A percentile compares a stretch with the other conserved stretches of the same genome.
phyloP scores from a whole-genome alignment of 2,329 filamentous ascomycete genomes.

The Ceratocystis alfenasii region DNA sequence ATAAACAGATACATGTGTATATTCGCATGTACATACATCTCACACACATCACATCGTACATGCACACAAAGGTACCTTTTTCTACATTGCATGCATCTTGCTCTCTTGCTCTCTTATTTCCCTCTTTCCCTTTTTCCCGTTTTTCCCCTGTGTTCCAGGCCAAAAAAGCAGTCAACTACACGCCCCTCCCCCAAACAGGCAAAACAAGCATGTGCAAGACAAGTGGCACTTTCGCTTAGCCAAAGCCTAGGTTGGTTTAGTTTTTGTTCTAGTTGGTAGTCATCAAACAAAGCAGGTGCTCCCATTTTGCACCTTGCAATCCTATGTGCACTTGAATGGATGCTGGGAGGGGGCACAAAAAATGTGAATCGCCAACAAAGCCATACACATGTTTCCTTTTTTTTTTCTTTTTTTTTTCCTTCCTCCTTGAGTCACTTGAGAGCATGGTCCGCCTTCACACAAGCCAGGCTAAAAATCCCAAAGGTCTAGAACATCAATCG shows the following conservation, averaged over 20 bases:
- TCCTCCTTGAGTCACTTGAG: no score
- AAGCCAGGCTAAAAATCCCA: neutral
- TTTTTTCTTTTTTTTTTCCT: no score
- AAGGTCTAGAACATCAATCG: neutral
- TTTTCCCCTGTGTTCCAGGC: neutral
- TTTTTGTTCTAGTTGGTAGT: neutral
- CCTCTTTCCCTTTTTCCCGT: neutral
- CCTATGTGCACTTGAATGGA: no score
- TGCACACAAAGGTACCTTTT: neutral
- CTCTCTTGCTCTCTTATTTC: neutral
- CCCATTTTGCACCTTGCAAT: no score
- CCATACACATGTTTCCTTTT: neutral
- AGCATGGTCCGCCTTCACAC: no score
- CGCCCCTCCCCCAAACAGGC: neutral
- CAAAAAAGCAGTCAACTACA: neutral
- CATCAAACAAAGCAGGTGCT: neutral
- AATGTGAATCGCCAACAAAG: neutral
- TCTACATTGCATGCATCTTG: neutral
- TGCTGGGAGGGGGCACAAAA: neutral
- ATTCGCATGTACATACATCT: neutral
- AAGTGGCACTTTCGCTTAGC: constrained; percentile 11
- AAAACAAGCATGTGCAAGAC: constrained; percentile 7
- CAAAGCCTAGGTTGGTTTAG: neutral
- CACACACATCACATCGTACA: neutral
- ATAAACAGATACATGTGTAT: neutral